These are phyloP conservation scores for Fragaria vesca DNA, from an alignment of 306 rosid species.

Conservation along the genomic window DNA sequence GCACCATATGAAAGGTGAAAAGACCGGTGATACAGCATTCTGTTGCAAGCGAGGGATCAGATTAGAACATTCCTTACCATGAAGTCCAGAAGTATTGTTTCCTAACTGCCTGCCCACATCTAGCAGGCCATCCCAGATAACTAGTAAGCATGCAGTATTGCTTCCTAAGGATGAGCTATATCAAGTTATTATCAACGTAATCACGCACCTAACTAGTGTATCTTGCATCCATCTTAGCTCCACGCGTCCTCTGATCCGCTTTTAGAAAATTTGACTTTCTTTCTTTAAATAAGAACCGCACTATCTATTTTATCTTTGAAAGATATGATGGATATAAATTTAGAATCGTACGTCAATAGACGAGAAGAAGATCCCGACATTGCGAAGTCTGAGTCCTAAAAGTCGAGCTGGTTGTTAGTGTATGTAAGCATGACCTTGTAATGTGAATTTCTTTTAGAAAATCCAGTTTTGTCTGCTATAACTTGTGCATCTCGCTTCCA, in stretches of 20 bases:
- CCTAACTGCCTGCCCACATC: not conserved
- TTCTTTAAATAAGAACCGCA: not conserved
- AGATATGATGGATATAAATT: not conserved
- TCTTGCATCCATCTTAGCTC: not conserved
- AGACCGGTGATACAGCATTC: not conserved
- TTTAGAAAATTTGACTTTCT: not conserved
- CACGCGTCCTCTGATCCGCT: not conserved
- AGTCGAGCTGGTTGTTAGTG: not conserved
- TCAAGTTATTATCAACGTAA: too few relatives aligned
- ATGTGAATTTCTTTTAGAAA: not conserved
- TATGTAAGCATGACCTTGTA: not conserved
- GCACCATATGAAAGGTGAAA: not conserved
- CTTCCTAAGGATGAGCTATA: too few relatives aligned
- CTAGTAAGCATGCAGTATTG: too few relatives aligned
- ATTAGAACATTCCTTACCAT: too few relatives aligned
- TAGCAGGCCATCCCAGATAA: too few relatives aligned
- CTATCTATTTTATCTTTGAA: not conserved
- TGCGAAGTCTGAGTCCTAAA: not conserved
- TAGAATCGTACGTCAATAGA: not conserved
- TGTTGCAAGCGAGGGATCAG: not conserved
- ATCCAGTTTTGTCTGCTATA: not conserved
- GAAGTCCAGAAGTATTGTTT: too few relatives aligned
- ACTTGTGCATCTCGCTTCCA: conserved; percentile 6
- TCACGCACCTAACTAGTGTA: too few relatives aligned
- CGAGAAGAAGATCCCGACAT: too few relatives aligned